phyloP scores from a whole-genome alignment of 2,329 filamentous ascomycete species.

The Pseudogymnoascus sp. region DNA sequence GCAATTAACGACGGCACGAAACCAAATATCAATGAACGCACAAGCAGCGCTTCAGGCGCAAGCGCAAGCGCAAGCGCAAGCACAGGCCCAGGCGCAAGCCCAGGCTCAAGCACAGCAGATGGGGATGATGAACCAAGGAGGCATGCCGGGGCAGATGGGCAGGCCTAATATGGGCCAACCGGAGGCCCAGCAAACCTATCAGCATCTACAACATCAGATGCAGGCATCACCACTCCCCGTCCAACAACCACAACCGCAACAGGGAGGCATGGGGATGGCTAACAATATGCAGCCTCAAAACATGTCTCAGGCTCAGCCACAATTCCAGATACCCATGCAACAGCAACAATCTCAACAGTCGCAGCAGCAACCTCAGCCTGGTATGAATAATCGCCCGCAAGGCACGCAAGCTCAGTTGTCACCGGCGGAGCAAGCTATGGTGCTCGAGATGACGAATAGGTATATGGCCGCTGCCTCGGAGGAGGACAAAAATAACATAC shows the following conservation, averaged over 20 bases:
- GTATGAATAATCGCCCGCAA: conserved; percentile 17
- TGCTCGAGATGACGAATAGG: conserved; percentile 23
- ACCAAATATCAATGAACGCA: conserved; percentile 36
- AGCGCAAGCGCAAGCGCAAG: conserved; percentile 37
- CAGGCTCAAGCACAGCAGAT: conserved; percentile 40
- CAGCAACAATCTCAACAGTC: conserved; percentile 21
- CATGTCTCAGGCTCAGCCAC: conserved; percentile 26
- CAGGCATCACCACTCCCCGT: conserved; percentile 48
- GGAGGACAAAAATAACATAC: conserved; percentile 39
- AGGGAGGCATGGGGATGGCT: conserved; percentile 30
- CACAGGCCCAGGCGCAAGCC: conserved; percentile 36
- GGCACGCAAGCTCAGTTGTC: conserved; percentile 21
- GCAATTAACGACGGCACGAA: conserved; percentile 26
- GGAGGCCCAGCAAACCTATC: conserved; percentile 48
- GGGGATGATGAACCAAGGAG: conserved; percentile 48
- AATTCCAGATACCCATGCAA: conserved; percentile 42
- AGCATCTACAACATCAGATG: conserved; percentile 54
- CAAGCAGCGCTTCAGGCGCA: conserved; percentile 34
- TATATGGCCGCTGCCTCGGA: conserved; percentile 36
- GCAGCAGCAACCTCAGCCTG: conserved; percentile 15
- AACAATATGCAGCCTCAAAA: conserved; percentile 26
- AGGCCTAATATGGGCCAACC: conserved; percentile 43
- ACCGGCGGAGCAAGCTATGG: conserved; percentile 21
- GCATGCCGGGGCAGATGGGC: conserved; percentile 46
- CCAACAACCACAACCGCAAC: conserved; percentile 34